Conservation (phyloP, 805 yeast genomes). For the Candida pseudofarinosa region DNA sequence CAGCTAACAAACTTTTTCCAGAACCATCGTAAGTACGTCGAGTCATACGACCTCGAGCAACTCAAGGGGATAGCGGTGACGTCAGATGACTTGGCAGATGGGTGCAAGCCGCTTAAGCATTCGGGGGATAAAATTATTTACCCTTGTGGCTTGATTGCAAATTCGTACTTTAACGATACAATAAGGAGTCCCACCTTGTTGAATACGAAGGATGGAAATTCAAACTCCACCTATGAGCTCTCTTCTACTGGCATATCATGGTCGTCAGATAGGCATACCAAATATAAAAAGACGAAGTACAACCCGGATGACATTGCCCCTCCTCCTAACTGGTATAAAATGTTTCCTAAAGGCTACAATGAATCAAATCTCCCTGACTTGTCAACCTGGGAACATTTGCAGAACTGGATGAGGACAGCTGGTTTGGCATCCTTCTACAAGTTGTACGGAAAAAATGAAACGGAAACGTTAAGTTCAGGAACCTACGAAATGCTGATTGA, state of each 20-base stretch:
- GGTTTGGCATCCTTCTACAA: conserved; percentile 88
- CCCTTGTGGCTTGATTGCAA: conserved; percentile 95
- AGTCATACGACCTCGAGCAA: conserved; percentile 77
- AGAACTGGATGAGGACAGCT: conserved; percentile 98
- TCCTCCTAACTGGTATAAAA: conserved; percentile 44
- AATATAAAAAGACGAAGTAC: conserved; percentile 68
- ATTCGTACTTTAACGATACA: conserved; percentile 88
- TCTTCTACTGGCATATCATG: conserved; percentile 71
- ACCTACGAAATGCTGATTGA: conserved; percentile 65
- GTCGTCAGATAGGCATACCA: conserved; percentile 63
- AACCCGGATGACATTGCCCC: conserved; percentile 35
- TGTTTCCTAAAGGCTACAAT: conserved; percentile 41
- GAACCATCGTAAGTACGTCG: conserved; percentile 91
- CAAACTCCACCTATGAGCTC: conserved; percentile 42
- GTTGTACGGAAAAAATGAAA: conserved; percentile 69
- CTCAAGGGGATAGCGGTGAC: conserved; percentile 70
- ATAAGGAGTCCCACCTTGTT: conserved; percentile 51
- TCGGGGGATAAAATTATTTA: conserved; percentile 47
- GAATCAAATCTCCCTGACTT: conserved; percentile 42
- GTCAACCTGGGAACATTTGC: conserved; percentile 45
- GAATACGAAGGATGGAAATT: conserved; percentile 39
- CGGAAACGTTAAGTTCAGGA: conserved; percentile 55
- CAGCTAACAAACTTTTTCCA: conserved; percentile 87
- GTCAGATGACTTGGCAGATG: conserved; percentile 41
- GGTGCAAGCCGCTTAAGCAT: conserved; percentile 37